A percentile compares a stretch with the other conserved stretches of the same genome.
These are phyloP conservation scores for Aureobasidium sp. DNA, from an alignment of 2,329 filamentous ascomycete genomes.

Conservation along the genomic window DNA sequence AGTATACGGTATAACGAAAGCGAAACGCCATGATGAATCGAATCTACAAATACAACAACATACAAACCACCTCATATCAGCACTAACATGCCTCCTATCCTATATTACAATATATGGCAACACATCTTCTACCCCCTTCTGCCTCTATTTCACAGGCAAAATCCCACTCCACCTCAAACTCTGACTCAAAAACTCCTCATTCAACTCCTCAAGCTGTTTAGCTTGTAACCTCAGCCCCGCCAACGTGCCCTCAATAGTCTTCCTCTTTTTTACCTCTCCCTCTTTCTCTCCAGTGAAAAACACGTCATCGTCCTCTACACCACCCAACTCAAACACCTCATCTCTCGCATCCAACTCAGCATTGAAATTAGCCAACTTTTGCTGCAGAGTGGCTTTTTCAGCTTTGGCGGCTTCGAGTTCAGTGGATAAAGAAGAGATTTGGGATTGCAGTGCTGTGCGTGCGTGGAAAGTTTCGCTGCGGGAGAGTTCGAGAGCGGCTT, in stretches of 20 bases:
- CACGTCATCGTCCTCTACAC: neutral
- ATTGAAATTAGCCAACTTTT: neutral
- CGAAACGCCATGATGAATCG: too few relatives aligned
- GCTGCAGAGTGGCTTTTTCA: neutral
- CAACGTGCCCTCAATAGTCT: slow-evolving; percentile 14
- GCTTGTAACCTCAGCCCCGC: slow-evolving; percentile 15
- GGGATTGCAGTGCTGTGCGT: neutral
- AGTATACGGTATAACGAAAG: too few relatives aligned
- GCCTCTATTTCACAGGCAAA: neutral
- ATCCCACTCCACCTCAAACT: slow-evolving; percentile 12
- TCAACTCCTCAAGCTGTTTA: slow-evolving; percentile 16
- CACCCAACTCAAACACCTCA: neutral
- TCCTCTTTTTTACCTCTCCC: neutral
- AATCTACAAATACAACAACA: too few relatives aligned
- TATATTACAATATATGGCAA: too few relatives aligned
- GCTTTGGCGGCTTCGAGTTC: neutral
- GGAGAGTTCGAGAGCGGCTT: slow-evolving; percentile 1
- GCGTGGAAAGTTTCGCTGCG: slow-evolving; percentile 3
- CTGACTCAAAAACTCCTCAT: slow-evolving; percentile 15
- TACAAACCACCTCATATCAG: too few relatives aligned
- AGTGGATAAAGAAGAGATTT: neutral
- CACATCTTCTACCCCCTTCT: too few relatives aligned
- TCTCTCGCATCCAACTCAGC: neutral
- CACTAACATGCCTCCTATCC: too few relatives aligned
- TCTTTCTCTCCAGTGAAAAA: neutral